Conservation (phyloP, 2,329 filamentous ascomycete species). For the Lachnellula occidentalis region DNA sequence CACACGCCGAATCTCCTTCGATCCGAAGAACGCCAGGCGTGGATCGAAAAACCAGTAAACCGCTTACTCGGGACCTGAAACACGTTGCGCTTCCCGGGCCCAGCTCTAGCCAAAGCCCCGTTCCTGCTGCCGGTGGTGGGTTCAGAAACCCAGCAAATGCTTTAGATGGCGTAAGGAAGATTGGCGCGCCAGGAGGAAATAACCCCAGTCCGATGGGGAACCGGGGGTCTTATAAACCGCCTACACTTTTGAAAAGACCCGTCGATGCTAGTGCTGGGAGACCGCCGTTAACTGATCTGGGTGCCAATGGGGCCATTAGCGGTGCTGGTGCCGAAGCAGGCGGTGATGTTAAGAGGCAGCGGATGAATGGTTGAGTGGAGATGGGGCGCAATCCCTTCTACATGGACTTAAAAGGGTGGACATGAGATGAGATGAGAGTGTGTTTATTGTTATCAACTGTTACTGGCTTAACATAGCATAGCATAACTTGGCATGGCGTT, state of each 20-base stretch:
- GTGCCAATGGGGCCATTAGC: constrained; percentile 24
- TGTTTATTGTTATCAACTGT: too few species aligned
- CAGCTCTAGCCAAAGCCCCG: constrained; percentile 24
- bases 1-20: constrained; percentile 72
- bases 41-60: constrained; percentile 71
- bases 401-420: too few species aligned
- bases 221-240: constrained; percentile 52
- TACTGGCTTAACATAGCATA: too few species aligned
- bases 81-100: constrained; percentile 39
- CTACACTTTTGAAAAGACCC: constrained; percentile 41
- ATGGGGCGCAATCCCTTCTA: too few species aligned
- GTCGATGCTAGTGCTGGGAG: constrained; percentile 16
- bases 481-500: constrained; percentile 5
- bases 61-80: constrained; percentile 54
- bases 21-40: constrained; percentile 85
- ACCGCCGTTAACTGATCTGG: constrained; percentile 26
- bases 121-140: constrained; percentile 10
- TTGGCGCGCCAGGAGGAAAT: constrained; percentile 49
- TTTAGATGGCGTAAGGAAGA: constrained; percentile 49
- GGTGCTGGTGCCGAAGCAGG: constrained; percentile 13
- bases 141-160: constrained; percentile 25
- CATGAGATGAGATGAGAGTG: too few species aligned
- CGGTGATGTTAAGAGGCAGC: constrained; percentile 31
- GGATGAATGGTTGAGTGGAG: constrained; percentile 19
- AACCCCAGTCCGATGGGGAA: constrained; percentile 50